These are phyloP conservation scores for Trichophyton equinum DNA, from an alignment of 2,329 filamentous ascomycete species.

Conservation along the genomic window DNA sequence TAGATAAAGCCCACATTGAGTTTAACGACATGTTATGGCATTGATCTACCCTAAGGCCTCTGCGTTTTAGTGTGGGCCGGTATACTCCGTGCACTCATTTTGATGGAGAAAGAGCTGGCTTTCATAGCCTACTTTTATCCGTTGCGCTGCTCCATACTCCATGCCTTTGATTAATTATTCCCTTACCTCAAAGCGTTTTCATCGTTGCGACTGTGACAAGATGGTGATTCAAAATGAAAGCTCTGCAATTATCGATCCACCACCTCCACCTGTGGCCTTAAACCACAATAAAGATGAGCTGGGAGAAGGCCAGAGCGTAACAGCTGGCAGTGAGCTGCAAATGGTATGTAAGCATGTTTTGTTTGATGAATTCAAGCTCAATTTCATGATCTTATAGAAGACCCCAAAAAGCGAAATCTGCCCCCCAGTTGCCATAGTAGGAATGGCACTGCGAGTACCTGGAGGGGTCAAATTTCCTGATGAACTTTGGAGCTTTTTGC, in stretches of 20 bases:
- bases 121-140: neutral
- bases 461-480: constrained; percentile 2
- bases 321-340: neutral
- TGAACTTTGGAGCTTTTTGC: constrained; percentile 8
- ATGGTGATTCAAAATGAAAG: neutral
- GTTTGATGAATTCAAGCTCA: neutral
- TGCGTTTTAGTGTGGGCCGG: too few species aligned
- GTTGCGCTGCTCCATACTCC: neutral
- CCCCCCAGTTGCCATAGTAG: constrained; percentile 5
- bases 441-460: constrained; percentile 5
- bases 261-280: neutral
- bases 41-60: too few species aligned
- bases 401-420: neutral
- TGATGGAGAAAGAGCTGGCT: too few species aligned
- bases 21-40: too few species aligned
- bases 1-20: too few species aligned
- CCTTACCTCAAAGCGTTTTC: neutral
- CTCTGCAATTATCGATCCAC: neutral
- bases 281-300: neutral
- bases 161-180: neutral
- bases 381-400: neutral
- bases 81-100: too few species aligned
- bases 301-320: neutral
- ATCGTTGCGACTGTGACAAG: neutral
- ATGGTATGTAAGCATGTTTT: neutral